Percentiles rank a stretch among this genome's conserved stretches.
Conservation (phyloP, 495 filamentous ascomycete genomes). For the Articulospora tetracladia region DNA sequence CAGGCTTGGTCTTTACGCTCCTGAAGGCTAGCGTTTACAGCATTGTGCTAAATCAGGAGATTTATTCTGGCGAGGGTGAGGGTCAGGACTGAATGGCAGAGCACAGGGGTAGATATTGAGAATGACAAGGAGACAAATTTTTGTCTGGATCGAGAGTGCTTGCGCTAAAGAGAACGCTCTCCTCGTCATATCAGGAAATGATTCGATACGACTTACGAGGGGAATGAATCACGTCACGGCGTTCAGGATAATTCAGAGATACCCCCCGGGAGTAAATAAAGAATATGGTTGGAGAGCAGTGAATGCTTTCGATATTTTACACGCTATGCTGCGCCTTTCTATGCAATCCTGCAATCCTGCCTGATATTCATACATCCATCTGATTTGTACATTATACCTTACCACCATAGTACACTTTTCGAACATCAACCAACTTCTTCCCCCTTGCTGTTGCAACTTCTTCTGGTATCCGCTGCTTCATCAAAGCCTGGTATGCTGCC, state of each 20-base stretch:
- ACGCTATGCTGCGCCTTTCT: constrained; percentile 29
- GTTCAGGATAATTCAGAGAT: constrained; percentile 32
- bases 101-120: neutral
- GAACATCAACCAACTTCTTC: constrained; percentile 90
- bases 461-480: constrained; percentile 79
- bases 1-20: constrained; percentile 86
- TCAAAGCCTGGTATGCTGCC: constrained; percentile 77
- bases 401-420: constrained; percentile 96
- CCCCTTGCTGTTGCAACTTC: constrained; percentile 81
- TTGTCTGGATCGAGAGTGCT: too few species aligned
- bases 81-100: constrained; percentile 32
- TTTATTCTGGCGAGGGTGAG: constrained; percentile 58
- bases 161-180: constrained; percentile 19
- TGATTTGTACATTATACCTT: constrained; percentile 19
- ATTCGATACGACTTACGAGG: neutral
- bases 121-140: neutral
- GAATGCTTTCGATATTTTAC: constrained; percentile 25
- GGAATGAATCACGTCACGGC: constrained; percentile 30
- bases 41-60: constrained; percentile 97
- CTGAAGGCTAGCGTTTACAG: constrained; percentile 97
- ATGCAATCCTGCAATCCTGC: constrained; percentile 20
- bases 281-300: constrained; percentile 10
- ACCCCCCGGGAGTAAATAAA: constrained; percentile 25
- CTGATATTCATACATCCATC: constrained; percentile 21
- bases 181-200: neutral